Conservation (phyloP, 352 stramenopile genomes). For the Phytophthora ohioensis region DNA sequence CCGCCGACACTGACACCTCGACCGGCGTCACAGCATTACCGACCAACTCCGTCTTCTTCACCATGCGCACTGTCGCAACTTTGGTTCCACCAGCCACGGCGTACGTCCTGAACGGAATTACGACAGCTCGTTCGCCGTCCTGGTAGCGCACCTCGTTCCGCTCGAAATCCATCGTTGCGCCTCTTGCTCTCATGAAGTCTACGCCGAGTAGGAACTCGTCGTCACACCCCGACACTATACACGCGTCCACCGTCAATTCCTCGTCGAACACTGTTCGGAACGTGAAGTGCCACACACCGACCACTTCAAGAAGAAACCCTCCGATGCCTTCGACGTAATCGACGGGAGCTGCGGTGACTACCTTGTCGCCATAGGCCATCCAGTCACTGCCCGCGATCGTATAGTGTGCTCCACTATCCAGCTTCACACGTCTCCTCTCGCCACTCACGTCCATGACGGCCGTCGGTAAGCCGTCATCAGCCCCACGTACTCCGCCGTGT, state of each 20-base stretch:
- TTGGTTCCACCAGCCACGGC: too few relatives aligned
- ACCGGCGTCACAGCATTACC: not conserved
- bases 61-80: not conserved
- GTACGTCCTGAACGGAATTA: slow-evolving; percentile 1
- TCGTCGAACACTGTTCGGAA: not conserved
- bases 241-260: not conserved
- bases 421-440: not conserved
- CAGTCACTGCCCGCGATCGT: slow-evolving; percentile 1
- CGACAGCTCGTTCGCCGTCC: not conserved
- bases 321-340: slow-evolving; percentile 3
- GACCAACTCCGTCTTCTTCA: not conserved
- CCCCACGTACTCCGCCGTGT: slow-evolving; percentile 1
- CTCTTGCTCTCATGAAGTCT: not conserved
- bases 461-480: slow-evolving; percentile 2
- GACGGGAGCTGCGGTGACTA: not conserved
- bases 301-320: not conserved
- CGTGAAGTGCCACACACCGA: not conserved
- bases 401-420: slow-evolving; percentile 11
- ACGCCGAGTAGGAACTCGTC: slow-evolving; percentile 4
- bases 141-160: not conserved
- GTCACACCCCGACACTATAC: not conserved
- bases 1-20: not conserved
- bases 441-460: not conserved
- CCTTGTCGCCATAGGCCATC: not conserved
- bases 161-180: not conserved